Conservation (phyloP, 1,284 basidiomycete genomes). For the Sanghuangporus sanghuang region DNA sequence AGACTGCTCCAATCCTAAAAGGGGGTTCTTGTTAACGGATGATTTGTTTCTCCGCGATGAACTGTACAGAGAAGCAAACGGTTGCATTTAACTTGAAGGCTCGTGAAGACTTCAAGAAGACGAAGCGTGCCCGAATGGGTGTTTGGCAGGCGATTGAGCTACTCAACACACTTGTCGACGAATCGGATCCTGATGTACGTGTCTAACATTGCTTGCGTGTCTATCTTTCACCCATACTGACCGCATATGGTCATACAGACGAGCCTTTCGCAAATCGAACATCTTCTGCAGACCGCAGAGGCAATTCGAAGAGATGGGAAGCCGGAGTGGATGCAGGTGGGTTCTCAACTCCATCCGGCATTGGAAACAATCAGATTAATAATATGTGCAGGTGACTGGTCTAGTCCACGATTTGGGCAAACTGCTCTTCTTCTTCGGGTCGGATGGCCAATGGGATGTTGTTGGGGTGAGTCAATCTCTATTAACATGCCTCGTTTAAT, state of each 20-base stretch:
- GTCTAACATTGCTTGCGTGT: background rate
- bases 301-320: slow-evolving; percentile 86
- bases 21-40: background rate
- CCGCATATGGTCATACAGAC: slow-evolving; percentile 43
- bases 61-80: slow-evolving; percentile 73
- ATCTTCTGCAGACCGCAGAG: slow-evolving; percentile 88
- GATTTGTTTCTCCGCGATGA: slow-evolving; percentile 2
- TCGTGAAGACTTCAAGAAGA: slow-evolving; percentile 67
- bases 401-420: slow-evolving; percentile 89
- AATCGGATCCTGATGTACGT: slow-evolving; percentile 80
- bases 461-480: slow-evolving; percentile 59
- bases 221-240: slow-evolving; percentile 22
- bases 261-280: slow-evolving; percentile 80
- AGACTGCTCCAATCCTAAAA: background rate
- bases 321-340: slow-evolving; percentile 83
- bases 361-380: slow-evolving; percentile 23
- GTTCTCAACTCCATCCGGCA: slow-evolving; percentile 31
- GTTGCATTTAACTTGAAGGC: slow-evolving; percentile 78
- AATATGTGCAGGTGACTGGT: slow-evolving; percentile 56
- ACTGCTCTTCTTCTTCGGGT: slow-evolving; percentile 75
- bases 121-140: slow-evolving; percentile 60
- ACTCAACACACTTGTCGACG: slow-evolving; percentile 84
- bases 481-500: background rate
- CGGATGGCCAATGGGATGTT: slow-evolving; percentile 89
- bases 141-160: slow-evolving; percentile 91